Conservation (phyloP, 2,329 filamentous ascomycete species). For the Cordyceps tenuipes region DNA sequence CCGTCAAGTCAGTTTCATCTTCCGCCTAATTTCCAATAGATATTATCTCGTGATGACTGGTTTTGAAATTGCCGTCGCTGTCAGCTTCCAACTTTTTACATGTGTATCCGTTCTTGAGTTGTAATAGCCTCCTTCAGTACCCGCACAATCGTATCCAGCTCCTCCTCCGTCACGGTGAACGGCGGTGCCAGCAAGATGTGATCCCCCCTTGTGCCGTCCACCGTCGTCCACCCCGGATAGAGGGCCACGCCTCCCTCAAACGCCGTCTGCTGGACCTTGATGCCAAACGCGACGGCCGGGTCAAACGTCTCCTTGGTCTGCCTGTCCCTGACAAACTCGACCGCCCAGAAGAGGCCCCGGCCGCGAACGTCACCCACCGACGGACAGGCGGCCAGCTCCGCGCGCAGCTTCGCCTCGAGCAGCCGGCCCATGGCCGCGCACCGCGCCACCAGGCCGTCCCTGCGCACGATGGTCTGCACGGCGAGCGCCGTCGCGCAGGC, state of each 20-base stretch:
- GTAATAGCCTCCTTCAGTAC: not conserved
- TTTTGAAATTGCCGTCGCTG: too few species aligned
- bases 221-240: constrained; percentile 56
- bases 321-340: constrained; percentile 37
- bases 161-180: constrained; percentile 47
- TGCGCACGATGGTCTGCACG: constrained; percentile 29
- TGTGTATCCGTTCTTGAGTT: not conserved
- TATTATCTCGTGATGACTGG: too few species aligned
- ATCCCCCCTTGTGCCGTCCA: constrained; percentile 54
- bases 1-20: too few species aligned
- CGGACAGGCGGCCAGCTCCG: constrained; percentile 20
- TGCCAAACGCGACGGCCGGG: constrained; percentile 18
- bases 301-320: constrained; percentile 29
- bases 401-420: constrained; percentile 21
- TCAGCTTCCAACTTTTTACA: not conserved
- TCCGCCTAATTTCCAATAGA: too few species aligned
- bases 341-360: constrained; percentile 36
- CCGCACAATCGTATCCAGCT: constrained; percentile 17
- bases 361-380: constrained; percentile 34
- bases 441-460: constrained; percentile 26
- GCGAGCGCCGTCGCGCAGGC: constrained; percentile 29
- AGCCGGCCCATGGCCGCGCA: constrained; percentile 23
- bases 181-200: constrained; percentile 63
- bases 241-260: constrained; percentile 33
- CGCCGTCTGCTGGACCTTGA: constrained; percentile 21